Conservation (phyloP, 257 asterid species). For the Scutellaria baicalensis region DNA sequence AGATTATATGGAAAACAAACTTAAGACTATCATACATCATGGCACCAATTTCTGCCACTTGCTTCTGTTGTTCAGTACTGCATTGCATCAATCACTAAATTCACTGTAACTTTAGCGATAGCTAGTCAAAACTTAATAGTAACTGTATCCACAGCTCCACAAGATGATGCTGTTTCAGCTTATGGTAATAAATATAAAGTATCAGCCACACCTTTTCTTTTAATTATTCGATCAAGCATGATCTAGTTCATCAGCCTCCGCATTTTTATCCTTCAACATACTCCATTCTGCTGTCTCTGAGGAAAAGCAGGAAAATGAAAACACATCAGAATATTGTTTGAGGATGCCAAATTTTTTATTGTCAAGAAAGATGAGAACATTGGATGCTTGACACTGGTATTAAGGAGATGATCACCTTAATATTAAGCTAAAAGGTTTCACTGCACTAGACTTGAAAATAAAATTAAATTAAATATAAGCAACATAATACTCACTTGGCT, state of each 20-base stretch:
- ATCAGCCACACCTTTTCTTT: background rate
- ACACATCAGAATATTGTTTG: conserved; percentile 1
- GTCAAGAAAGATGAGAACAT: background rate
- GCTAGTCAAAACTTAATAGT: background rate
- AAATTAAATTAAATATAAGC: background rate
- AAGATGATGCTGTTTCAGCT: conserved; percentile 13
- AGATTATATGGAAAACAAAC: background rate
- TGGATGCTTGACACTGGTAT: background rate
- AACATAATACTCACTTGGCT: conserved; percentile 54
- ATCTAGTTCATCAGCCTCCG: conserved; percentile 38
- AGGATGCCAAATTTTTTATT: background rate
- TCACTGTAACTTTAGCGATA: background rate
- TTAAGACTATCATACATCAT: conserved; percentile 6
- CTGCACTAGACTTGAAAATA: background rate
- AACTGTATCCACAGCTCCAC: conserved; percentile 13
- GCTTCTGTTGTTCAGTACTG: conserved; percentile 1
- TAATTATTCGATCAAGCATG: conserved; percentile 32
- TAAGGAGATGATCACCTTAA: background rate
- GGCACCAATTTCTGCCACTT: background rate
- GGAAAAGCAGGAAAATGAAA: background rate
- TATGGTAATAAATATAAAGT: background rate
- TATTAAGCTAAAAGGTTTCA: background rate
- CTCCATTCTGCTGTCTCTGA: conserved; percentile 74
- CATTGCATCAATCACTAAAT: background rate
- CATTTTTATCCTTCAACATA: conserved; percentile 44